A percentile compares a stretch with the other conserved stretches of the same genome.
Evolutionary conservation across 2,329 filamentous ascomycete genomes (phyloP).

Genomic region (Metarhizium rileyi): DNA sequence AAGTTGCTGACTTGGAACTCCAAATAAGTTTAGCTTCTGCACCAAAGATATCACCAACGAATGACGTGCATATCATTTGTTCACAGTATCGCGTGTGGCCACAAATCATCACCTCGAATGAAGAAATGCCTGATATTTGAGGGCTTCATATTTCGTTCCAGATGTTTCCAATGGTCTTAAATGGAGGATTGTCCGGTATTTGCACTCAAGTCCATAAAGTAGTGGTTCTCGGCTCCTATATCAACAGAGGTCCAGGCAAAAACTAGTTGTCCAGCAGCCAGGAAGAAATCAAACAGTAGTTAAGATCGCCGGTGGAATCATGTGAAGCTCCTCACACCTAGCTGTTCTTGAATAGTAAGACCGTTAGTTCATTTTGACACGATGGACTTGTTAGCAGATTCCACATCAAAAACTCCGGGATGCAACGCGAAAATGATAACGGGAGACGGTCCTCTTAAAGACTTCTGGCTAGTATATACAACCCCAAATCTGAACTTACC

Average conservation of each 20-base stretch:
- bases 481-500: constrained; percentile 38
- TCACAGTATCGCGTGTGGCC: not conserved
- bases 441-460: constrained; percentile 27
- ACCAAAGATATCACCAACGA: not conserved
- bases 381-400: not conserved
- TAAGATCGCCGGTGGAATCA: too few relatives aligned
- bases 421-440: not conserved
- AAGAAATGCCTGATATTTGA: too few relatives aligned
- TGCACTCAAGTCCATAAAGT: too few relatives aligned
- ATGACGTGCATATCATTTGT: not conserved
- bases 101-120: too few relatives aligned
- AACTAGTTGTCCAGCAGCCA: too few relatives aligned
- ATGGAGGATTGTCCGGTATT: too few relatives aligned
- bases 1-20: not conserved
- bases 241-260: too few relatives aligned
- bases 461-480: constrained; percentile 42
- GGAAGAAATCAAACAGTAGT: too few relatives aligned
- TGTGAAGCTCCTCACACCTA: not conserved
- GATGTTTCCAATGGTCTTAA: too few relatives aligned
- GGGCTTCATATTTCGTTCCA: too few relatives aligned
- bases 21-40: not conserved
- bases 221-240: too few relatives aligned
- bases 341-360: not conserved
- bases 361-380: constrained; percentile 1
- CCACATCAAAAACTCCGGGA: constrained; percentile 1